Base-by-base conservation (phyloP, 441 rosid species). In the Gossypium davidsonii region DNA sequence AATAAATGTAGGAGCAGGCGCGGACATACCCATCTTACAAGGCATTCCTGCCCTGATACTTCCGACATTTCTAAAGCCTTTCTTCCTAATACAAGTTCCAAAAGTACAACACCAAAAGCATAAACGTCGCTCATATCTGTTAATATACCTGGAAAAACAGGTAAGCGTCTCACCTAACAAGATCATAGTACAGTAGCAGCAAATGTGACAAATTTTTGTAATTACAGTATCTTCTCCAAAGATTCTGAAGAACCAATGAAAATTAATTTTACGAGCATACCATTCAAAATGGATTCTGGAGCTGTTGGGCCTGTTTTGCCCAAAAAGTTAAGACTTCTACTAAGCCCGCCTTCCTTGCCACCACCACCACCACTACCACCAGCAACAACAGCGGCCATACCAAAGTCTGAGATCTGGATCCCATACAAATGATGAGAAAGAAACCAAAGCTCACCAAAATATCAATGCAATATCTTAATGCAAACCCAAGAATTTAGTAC, bases 121-220 rank as follows among this genome's bases (percentile, higher is more conserved):
- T 91, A 94, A 56, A 92, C 97, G 65, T 91, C 97, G 48, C 97
- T 92, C 86, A 88, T 92, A 55, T 92, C 99, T 0, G 98, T 92
- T 68, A 94, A 72, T 78, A 84, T 88, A 63, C 98, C 98, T 94
- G 67, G 44, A 76, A 25, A 58, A 70, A 55, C 15, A 18, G 18
- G 23, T 75, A 48, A 39, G 49, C 11, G 39, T 42, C 34, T 65
- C 3, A 52, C 53, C 56, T 25, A 49, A 53, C 77, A 58, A 25
- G 77, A 70, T 34, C 48, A n/a, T 61, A 17, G 64, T 59, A n/a
- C 37, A 61, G 64, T 26, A 3, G 64, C 39, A 26, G 11, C 20
- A 60, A 60, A 58, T 58, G 17, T 12, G 61, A 12, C 14, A 58
- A 58, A 23, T 10, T n/a, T n/a, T n/a, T 51, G 21, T 39, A 39